Conservation (phyloP, 805 yeast genomes). For the Candida sakaeoensis region DNA sequence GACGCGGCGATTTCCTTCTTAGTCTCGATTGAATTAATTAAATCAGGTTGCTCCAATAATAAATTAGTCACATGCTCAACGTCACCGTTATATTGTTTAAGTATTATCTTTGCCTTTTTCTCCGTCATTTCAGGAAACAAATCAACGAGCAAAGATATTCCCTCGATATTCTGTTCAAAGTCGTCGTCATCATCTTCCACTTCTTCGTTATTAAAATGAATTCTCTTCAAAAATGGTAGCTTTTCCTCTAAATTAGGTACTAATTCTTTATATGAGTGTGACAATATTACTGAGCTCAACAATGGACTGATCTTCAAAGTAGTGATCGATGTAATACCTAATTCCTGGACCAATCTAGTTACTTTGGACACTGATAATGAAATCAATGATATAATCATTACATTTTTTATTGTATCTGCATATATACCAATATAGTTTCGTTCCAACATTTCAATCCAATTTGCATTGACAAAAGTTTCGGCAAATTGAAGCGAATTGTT, state of each 20-base stretch:
- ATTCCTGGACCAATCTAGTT: conserved; percentile 37
- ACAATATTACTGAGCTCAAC: conserved; percentile 50
- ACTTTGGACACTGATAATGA: conserved; percentile 45
- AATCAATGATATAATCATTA: conserved; percentile 51
- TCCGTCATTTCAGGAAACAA: conserved; percentile 63
- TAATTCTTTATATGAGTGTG: conserved; percentile 41
- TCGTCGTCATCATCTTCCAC: conserved; percentile 11
- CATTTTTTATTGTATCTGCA: conserved; percentile 41
- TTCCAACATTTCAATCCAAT: conserved; percentile 62
- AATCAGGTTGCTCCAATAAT: conserved; percentile 60
- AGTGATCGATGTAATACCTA: conserved; percentile 42
- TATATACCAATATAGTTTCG: conserved; percentile 55
- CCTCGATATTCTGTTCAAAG: conserved; percentile 34
- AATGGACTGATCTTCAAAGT: conserved; percentile 51
- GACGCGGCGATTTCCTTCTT: neutral
- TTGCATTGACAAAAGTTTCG: conserved; percentile 48
- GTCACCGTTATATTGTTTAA: conserved; percentile 45
- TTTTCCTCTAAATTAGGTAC: conserved; percentile 52
- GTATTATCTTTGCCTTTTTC: conserved; percentile 45
- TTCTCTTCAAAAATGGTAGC: conserved; percentile 43
- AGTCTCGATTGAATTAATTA: conserved; percentile 23
- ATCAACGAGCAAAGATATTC: conserved; percentile 34
- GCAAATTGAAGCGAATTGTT: conserved; percentile 38
- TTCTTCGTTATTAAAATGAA: conserved; percentile 20
- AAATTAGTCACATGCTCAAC: conserved; percentile 57